phyloP scores from a whole-genome alignment of 805 yeast genomes.

The Ogataea sp. region DNA sequence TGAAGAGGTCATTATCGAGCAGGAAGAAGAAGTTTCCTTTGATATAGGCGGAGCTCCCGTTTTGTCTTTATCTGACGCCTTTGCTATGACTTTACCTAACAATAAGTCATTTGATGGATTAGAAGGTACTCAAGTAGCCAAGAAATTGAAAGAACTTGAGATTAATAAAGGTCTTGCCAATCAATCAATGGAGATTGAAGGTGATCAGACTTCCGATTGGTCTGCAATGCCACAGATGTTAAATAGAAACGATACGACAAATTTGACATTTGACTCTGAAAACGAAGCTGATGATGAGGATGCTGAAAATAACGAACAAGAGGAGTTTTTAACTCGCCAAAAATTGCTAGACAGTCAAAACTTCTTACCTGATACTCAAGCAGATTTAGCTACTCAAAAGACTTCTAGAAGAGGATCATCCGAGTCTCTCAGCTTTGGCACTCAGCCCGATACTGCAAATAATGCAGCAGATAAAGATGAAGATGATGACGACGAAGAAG shows the following conservation, averaged over 20 bases:
- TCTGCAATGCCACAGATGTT: no score
- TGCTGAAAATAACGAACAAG: constrained; percentile 2
- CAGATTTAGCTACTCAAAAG: constrained; percentile 10
- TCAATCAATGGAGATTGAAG: not conserved
- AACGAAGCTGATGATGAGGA: constrained; percentile 19
- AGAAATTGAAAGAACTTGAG: constrained; percentile 10
- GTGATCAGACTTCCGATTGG: not conserved
- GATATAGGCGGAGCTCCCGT: constrained; percentile 6
- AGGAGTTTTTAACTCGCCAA: not conserved
- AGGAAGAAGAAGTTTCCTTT: constrained; percentile 13
- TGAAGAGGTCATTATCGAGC: not conserved
- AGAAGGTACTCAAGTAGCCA: constrained; percentile 9
- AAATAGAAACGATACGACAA: not conserved
- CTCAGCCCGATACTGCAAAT: constrained; percentile 4
- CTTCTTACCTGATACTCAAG: constrained; percentile 22
- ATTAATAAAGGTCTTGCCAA: constrained; percentile 1
- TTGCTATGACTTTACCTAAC: constrained; percentile 15
- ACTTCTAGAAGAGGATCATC: not conserved
- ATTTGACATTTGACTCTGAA: constrained; percentile 2
- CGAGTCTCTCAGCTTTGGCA: no score
- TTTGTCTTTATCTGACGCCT: constrained; percentile 19
- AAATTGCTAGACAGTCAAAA: constrained; percentile 20
- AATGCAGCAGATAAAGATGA: constrained; percentile 13
- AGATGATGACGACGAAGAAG: constrained; percentile 10
- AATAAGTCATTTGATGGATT: constrained; percentile 13